Evolutionary conservation across 108 stramenopile species (phyloP).

Genomic region (Nannochloropsis salina): DNA sequence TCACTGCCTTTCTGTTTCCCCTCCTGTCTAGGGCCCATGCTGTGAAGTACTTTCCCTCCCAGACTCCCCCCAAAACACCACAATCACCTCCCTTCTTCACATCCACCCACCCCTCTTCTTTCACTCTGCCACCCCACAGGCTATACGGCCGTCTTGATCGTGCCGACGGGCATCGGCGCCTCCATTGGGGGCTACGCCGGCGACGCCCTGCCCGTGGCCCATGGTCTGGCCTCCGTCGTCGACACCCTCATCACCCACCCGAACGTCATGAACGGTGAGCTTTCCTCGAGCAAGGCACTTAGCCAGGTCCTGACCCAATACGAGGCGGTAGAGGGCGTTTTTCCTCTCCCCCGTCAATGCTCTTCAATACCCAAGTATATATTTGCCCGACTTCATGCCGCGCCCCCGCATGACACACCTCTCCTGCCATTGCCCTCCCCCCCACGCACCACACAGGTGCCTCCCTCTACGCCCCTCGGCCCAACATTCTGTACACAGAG

Average conservation of each 20-base stretch:
- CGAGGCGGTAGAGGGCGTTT: too few relatives aligned
- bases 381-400: too few relatives aligned
- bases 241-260: conserved; percentile 49
- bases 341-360: too few relatives aligned
- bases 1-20: background rate
- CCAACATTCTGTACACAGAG: conserved; percentile 50
- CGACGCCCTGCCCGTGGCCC: conserved; percentile 48
- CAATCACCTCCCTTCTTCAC: background rate
- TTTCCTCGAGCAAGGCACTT: too few relatives aligned
- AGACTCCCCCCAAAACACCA: background rate
- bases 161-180: conserved; percentile 52
- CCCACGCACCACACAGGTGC: conserved; percentile 17
- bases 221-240: conserved; percentile 41
- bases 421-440: background rate
- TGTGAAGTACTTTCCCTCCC: background rate
- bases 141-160: conserved; percentile 49
- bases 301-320: too few relatives aligned
- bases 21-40: too few relatives aligned
- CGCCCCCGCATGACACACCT: background rate
- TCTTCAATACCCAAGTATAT: too few relatives aligned
- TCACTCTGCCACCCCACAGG: background rate
- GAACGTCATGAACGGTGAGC: conserved; percentile 50
- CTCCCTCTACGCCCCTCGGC: conserved; percentile 46
- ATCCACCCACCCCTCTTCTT: background rate
- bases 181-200: conserved; percentile 51